Base-by-base conservation (phyloP, 305 asterid genomes). In the Stenogyne calaminthoides region DNA sequence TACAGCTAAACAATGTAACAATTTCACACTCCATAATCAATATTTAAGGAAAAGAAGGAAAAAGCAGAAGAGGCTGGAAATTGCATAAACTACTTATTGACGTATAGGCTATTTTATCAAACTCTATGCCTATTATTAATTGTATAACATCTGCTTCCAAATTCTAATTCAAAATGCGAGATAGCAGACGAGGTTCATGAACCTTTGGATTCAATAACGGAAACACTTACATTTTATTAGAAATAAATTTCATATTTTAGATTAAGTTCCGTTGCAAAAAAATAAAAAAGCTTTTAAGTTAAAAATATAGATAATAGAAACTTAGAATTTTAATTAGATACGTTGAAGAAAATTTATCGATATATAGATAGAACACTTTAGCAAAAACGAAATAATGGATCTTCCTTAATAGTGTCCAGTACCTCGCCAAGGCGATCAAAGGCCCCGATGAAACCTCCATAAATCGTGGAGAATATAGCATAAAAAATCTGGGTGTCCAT, bases 391-490 rank as follows among this genome's bases (percentile, higher is more conserved):
- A 44, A n/a, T n/a, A 64, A 25, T 39, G n/a, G 57, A 67, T 46
- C 32, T 60, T 73, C 74, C 64, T 73, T 49, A 42, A 6, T 69
- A 51, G 37, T 70, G 71, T 15, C 57, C 44, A 70, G 74, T 88
- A 91, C 97, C 97, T 91, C 94, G 20, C 97, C 96, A 74, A 89
- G 82, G 62, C 87, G 92, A 85, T 89, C 96, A 76, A 88, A 89
- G 61, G 96, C 97, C 74, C 97, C 97, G 76, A 89, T 85, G 77
- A 85, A 81, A 65, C 97, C 97, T 77, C 97, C 92, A 69, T 82
- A 88, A 52, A 91, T 61, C 71, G 97, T 91, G 54, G 94, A 88
- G 83, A 83, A 89, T 72, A 91, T 83, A 54, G 96, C 88, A 79
- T 88, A 89, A 91, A 91, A 91, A 18, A 91, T 91, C 84, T 89